Conservation (phyloP, 345 rosid species). For the Laguncularia racemosa region DNA sequence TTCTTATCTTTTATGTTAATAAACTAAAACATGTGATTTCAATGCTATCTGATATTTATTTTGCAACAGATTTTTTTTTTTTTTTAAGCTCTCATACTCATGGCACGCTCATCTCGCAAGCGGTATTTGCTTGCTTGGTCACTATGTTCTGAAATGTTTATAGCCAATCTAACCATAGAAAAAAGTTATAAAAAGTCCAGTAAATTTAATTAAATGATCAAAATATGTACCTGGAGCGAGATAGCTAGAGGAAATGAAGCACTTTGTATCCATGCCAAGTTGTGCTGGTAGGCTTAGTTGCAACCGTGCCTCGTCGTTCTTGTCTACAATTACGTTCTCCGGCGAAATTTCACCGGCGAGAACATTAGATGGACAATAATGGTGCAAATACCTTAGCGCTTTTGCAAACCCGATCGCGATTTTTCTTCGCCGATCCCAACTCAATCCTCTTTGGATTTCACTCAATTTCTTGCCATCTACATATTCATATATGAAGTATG, state of each 20-base stretch:
- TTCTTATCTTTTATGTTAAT: no score
- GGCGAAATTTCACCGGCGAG: conserved; percentile 44
- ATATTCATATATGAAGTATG: conserved; percentile 46
- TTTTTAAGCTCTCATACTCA: no score
- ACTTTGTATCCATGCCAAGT: conserved; percentile 24
- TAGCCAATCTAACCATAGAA: neutral
- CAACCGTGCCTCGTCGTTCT: conserved; percentile 42
- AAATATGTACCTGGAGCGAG: conserved; percentile 54
- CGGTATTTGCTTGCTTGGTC: no score
- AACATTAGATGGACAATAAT: conserved; percentile 22
- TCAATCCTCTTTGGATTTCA: conserved; percentile 32
- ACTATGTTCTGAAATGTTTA: neutral
- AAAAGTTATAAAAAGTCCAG: neutral
- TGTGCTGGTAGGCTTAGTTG: conserved; percentile 29
- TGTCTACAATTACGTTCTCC: conserved; percentile 44
- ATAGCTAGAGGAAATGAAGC: conserved; percentile 31
- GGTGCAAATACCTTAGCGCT: conserved; percentile 60
- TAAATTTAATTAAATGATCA: neutral
- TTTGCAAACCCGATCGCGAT: conserved; percentile 53
- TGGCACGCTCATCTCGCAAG: no score
- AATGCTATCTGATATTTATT: no score
- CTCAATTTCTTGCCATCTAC: conserved; percentile 44
- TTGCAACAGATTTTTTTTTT: no score
- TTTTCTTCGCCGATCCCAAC: conserved; percentile 56
- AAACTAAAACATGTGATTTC: no score